These are phyloP conservation scores for Coix lacrymajobi DNA, from an alignment of 176 grass and related monocot genomes.

Conservation along the genomic window DNA sequence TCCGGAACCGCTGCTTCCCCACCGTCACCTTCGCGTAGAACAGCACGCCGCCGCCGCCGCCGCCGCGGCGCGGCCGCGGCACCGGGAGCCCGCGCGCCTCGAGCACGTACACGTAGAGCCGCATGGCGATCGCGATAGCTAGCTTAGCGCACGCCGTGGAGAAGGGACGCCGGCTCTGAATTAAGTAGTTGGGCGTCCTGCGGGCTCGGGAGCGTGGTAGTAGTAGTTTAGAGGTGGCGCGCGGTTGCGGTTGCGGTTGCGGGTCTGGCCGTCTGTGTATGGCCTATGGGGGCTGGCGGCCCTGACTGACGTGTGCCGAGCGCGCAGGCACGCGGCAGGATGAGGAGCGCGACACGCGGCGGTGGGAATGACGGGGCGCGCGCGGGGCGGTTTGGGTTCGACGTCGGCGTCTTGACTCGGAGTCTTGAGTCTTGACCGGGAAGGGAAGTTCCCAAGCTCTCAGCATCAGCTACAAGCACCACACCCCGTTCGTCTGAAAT, in stretches of 20 bases:
- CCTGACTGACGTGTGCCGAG: slow-evolving; percentile 11
- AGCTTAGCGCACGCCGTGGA: background rate
- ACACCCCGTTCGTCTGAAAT: background rate
- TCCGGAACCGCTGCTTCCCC: slow-evolving; percentile 50
- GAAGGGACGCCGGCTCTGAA: background rate
- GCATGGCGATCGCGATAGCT: slow-evolving; percentile 37
- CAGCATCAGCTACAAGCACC: too few relatives aligned
- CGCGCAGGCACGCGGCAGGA: slow-evolving; percentile 7
- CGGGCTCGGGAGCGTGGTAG: background rate
- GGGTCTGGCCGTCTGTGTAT: background rate
- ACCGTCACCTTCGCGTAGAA: slow-evolving; percentile 66
- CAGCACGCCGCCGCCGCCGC: background rate
- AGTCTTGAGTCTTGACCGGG: background rate
- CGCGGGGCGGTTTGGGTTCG: background rate
- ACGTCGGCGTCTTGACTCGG: background rate
- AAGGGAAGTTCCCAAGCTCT: too few relatives aligned
- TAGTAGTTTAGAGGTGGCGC: slow-evolving; percentile 9
- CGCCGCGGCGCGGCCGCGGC: background rate
- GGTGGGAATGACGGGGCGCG: background rate
- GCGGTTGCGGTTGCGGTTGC: too few relatives aligned
- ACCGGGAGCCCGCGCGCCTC: slow-evolving; percentile 49
- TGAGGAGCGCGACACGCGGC: slow-evolving; percentile 2
- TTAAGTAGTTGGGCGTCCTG: background rate
- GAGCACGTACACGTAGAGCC: slow-evolving; percentile 53
- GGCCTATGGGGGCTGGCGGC: too few relatives aligned